These are phyloP conservation scores for Zarea fungicola DNA, from an alignment of 2,329 filamentous ascomycete species.

Conservation along the genomic window DNA sequence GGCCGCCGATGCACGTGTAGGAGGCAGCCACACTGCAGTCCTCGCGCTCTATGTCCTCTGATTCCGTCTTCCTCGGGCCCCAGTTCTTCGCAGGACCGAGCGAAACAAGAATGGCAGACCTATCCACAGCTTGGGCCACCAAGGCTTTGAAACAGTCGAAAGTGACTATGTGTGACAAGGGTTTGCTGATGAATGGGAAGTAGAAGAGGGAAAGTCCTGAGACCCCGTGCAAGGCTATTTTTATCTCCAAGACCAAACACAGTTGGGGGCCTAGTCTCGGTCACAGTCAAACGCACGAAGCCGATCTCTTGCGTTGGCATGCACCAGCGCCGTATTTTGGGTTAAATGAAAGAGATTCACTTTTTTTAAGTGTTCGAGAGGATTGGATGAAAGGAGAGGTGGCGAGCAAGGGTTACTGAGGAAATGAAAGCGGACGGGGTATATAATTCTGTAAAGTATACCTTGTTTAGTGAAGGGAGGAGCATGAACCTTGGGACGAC, in stretches of 20 bases:
- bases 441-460: constrained; percentile 9
- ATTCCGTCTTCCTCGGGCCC: constrained; percentile 3
- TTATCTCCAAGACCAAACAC: constrained; percentile 10
- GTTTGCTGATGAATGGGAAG: constrained; percentile 7
- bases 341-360: constrained; percentile 1
- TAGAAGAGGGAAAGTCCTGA: constrained; percentile 6
- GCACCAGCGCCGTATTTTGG: constrained; percentile 1
- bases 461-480: constrained; percentile 1
- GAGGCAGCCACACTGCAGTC: background rate
- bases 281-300: constrained; percentile 8
- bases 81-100: constrained; percentile 15
- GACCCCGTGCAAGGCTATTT: constrained; percentile 11
- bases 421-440: background rate
- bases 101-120: constrained; percentile 10
- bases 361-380: constrained; percentile 1
- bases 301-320: constrained; percentile 1
- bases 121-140: constrained; percentile 13
- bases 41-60: constrained; percentile 1
- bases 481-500: constrained; percentile 5
- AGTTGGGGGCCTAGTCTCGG: constrained; percentile 4
- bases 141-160: constrained; percentile 12
- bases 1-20: constrained; percentile 10
- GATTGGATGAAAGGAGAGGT: background rate
- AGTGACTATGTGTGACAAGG: constrained; percentile 12
- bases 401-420: constrained; percentile 8